Evolutionary conservation across 2,329 filamentous ascomycete genomes (phyloP), one percentile per base, ranked within the genome.

Genomic region (Colletotrichum sp.): DNA sequence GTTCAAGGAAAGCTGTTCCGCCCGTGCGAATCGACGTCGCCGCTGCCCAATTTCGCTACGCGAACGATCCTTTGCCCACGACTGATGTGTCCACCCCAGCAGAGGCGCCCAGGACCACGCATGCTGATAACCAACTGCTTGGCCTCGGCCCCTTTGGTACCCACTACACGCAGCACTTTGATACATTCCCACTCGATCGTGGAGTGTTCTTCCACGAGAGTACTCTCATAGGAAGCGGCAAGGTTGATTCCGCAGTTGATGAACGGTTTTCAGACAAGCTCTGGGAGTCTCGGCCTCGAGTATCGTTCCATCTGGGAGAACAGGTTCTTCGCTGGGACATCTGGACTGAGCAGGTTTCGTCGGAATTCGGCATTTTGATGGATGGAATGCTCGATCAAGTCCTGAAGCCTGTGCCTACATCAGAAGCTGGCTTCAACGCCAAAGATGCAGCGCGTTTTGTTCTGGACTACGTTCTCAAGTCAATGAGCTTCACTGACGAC

Each of bases 131-230:
- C 7, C 68, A 77, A 48, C 67, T 77, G 18, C 64, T 74, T 13
- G 91, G 91, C 1, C 83, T 94, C 9, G 91, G 89, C 0, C 90
- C 91, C 1, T 92, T 91, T 80, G 92, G 92, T 2, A 91, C 90
- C 2, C 86, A 88, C 28, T 93, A 93, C 80, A 90, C 91, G 0
- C 87, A 90, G 38, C 88, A 93, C 79, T 94, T 94, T 77, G 91
- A 93, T 61, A 82, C 91, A 6, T 92, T 92, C 69, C 91, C 92
- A 21, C 83, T 93, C 34, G 88, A 90, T 52, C 79, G 82, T 8
- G 88, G 88, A 5, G 86, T 90, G 0, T 93, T 88, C 81, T 93
- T 93, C 69, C 91, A 93, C 71, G 86, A 89, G 76, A 89, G 86
- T 68, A 93, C 91, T 1, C 81, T 93, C 32, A 83, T 93, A 60